Conservation (phyloP, 495 filamentous ascomycete genomes). For the Ascobolus immersus region DNA sequence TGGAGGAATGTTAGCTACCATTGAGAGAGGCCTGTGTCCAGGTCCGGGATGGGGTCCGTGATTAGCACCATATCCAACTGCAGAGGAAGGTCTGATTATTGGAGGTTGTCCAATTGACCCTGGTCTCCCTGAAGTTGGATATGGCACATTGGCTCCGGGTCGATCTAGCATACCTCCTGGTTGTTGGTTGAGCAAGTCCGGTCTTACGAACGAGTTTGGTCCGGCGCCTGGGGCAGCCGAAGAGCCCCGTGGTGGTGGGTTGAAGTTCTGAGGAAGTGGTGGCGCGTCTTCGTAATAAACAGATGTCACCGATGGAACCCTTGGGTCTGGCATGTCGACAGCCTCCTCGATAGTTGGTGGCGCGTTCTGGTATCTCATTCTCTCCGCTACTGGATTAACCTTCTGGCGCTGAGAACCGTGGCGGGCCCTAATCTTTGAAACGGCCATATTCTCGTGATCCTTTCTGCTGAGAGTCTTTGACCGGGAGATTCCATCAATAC, state of each 20-base stretch:
- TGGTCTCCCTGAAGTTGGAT: too few species aligned
- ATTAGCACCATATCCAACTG: constrained; percentile 4
- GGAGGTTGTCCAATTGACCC: too few species aligned
- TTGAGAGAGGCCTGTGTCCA: constrained; percentile 13
- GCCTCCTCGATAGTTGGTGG: constrained; percentile 17
- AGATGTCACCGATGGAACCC: constrained; percentile 17
- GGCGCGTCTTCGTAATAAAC: constrained; percentile 17
- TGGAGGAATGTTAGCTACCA: constrained; percentile 13
- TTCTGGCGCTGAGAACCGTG: constrained; percentile 63
- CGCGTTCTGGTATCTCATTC: constrained; percentile 8
- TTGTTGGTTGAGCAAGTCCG: constrained; percentile 13
- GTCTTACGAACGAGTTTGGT: constrained; percentile 21
- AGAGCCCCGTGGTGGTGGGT: constrained; percentile 20
- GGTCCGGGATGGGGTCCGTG: not conserved
- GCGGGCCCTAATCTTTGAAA: constrained; percentile 72
- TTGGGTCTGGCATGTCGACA: constrained; percentile 49
- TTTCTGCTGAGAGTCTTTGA: constrained; percentile 66
- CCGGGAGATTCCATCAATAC: constrained; percentile 63
- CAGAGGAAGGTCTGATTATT: constrained; percentile 4
- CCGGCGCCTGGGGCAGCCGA: constrained; percentile 40
- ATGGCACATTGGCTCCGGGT: constrained; percentile 11
- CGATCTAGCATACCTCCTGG: constrained; percentile 6
- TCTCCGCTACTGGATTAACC: constrained; percentile 21
- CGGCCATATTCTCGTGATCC: constrained; percentile 79
- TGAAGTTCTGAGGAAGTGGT: constrained; percentile 11